Percentiles rank a stretch among this genome's conserved stretches.
Conservation (phyloP, 371 early-diverging fungal species). For the Haplosporangium sp. region DNA sequence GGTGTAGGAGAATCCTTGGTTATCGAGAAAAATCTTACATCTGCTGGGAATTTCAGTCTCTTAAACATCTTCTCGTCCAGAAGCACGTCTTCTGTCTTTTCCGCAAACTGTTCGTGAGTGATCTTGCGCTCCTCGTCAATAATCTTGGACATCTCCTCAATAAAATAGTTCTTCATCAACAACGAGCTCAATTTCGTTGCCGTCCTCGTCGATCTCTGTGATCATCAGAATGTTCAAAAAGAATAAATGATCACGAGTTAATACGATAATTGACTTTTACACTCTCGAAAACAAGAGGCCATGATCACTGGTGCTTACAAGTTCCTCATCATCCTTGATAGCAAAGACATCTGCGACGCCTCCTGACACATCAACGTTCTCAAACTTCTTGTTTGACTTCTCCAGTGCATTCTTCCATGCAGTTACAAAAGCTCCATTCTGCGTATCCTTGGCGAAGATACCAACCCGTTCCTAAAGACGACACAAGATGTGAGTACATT, state of each 20-base stretch:
- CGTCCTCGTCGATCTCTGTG: conserved; percentile 73
- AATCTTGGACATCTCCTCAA: conserved; percentile 83
- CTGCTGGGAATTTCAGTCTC: conserved; percentile 75
- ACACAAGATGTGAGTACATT: neutral
- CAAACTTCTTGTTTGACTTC: conserved; percentile 60
- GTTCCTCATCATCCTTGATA: conserved; percentile 91
- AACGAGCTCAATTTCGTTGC: conserved; percentile 82
- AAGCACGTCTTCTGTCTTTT: conserved; percentile 77
- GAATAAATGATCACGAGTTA: neutral
- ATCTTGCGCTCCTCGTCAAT: conserved; percentile 91
- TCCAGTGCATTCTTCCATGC: conserved; percentile 82
- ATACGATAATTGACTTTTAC: neutral
- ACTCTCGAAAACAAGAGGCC: no score
- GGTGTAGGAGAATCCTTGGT: no score
- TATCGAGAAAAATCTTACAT: conserved; percentile 58
- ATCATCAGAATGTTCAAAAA: neutral
- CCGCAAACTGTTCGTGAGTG: conserved; percentile 90
- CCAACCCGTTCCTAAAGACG: conserved; percentile 77
- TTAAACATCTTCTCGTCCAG: conserved; percentile 75
- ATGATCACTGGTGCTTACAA: conserved; percentile 60
- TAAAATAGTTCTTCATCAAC: conserved; percentile 88
- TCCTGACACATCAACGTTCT: conserved; percentile 77
- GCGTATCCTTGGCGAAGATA: conserved; percentile 81
- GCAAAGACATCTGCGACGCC: conserved; percentile 83
- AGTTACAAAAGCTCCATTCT: conserved; percentile 79